Conservation (phyloP, 2,329 filamentous ascomycete genomes). For the Colletotrichum coccodes region DNA sequence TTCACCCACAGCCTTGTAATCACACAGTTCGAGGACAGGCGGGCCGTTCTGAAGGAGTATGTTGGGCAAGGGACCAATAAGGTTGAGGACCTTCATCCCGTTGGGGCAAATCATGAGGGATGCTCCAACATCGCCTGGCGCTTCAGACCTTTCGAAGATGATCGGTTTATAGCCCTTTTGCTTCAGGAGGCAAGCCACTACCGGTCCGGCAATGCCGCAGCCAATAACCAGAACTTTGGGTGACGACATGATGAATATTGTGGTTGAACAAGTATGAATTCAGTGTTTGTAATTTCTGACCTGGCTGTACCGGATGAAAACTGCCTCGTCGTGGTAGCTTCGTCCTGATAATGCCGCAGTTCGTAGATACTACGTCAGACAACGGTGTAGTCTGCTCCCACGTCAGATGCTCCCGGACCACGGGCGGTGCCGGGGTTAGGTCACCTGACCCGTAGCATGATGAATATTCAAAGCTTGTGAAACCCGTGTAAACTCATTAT, state of each 20-base stretch:
- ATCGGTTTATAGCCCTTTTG: conserved; percentile 39
- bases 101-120: conserved; percentile 40
- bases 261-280: too few species aligned
- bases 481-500: too few species aligned
- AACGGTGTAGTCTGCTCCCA: too few species aligned
- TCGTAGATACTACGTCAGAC: too few species aligned
- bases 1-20: conserved; percentile 33
- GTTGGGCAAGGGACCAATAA: conserved; percentile 31
- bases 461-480: too few species aligned
- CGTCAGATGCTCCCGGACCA: too few species aligned
- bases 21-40: conserved; percentile 34
- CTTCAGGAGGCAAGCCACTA: conserved; percentile 36
- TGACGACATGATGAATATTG: background rate
- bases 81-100: conserved; percentile 37
- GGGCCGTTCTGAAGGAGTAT: conserved; percentile 10
- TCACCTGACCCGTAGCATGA: too few species aligned
- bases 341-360: too few species aligned
- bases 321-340: too few species aligned
- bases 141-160: conserved; percentile 38
- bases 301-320: too few species aligned
- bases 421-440: too few species aligned
- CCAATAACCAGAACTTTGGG: conserved; percentile 37
- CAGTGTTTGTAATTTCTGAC: too few species aligned
- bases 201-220: conserved; percentile 38
- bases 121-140: conserved; percentile 37